Percentiles rank a stretch among this genome's conserved stretches.
phyloP scores from a whole-genome alignment of 805 yeast species.

The Sugiyamaella valdiviana region DNA sequence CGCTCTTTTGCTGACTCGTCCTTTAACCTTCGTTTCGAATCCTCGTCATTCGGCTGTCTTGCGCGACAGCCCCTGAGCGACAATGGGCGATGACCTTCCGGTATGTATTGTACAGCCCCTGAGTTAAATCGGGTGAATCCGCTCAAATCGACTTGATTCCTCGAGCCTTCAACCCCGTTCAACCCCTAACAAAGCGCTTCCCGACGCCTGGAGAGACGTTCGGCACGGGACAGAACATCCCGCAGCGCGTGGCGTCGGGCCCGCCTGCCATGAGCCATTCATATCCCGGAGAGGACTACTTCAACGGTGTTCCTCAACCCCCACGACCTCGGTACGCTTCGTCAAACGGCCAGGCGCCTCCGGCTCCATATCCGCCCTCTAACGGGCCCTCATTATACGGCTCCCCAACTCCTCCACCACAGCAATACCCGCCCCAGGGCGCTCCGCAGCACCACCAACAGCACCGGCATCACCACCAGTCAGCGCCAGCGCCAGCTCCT shows the following conservation, averaged over 20 bases:
- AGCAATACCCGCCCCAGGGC: background rate
- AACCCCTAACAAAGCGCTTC: slow-evolving; percentile 13
- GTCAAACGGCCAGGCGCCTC: background rate
- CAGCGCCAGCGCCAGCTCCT: background rate
- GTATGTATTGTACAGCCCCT: slow-evolving; percentile 9
- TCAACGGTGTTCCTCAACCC: slow-evolving; percentile 8
- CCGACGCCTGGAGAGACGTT: slow-evolving; percentile 22
- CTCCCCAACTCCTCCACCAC: slow-evolving; percentile 4
- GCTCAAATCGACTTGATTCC: no score
- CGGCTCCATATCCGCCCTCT: slow-evolving; percentile 4
- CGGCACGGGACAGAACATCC: slow-evolving; percentile 11
- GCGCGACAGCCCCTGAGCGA: background rate
- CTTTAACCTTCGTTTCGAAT: no score
- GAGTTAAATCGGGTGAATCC: no score
- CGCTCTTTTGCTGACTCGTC: no score
- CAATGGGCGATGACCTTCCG: slow-evolving; percentile 20
- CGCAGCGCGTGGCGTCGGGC: slow-evolving; percentile 2
- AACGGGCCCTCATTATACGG: slow-evolving; percentile 2
- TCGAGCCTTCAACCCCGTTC: no score
- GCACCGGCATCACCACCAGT: slow-evolving; percentile 6
- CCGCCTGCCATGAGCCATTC: slow-evolving; percentile 11
- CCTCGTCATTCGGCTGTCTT: no score
- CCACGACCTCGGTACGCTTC: slow-evolving; percentile 4
- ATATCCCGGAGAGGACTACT: slow-evolving; percentile 8
- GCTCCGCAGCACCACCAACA: slow-evolving; percentile 5